phyloP scores from a whole-genome alignment of 2,329 filamentous ascomycete genomes.

The Herpotrichia juniperi region DNA sequence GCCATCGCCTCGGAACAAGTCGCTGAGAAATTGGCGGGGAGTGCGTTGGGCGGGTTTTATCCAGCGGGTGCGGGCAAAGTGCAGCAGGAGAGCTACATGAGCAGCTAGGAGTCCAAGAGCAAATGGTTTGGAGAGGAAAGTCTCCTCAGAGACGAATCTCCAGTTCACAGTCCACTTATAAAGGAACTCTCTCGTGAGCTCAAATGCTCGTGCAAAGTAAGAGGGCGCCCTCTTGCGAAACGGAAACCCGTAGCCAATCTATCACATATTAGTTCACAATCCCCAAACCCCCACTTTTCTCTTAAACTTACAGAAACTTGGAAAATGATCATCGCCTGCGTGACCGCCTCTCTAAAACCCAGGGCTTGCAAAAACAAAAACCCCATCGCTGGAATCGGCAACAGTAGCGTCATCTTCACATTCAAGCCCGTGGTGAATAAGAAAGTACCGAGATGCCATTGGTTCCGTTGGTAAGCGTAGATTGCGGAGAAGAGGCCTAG shows the following conservation, averaged over 20 bases:
- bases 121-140: constrained; percentile 76
- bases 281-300: neutral
- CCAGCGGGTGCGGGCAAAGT: constrained; percentile 75
- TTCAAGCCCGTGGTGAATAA: constrained; percentile 80
- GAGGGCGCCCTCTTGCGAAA: constrained; percentile 71
- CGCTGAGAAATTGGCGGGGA: constrained; percentile 59
- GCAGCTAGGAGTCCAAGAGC: constrained; percentile 68
- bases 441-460: constrained; percentile 75
- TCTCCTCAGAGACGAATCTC: constrained; percentile 87
- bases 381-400: constrained; percentile 81
- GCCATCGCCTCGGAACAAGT: constrained; percentile 54
- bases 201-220: constrained; percentile 85
- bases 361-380: constrained; percentile 75
- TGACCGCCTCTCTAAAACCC: constrained; percentile 69
- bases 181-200: constrained; percentile 87
- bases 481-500: constrained; percentile 85
- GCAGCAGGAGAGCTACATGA: constrained; percentile 69
- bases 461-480: constrained; percentile 73
- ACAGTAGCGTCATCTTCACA: constrained; percentile 92
- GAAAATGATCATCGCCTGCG: constrained; percentile 72
- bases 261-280: constrained; percentile 18
- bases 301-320: constrained; percentile 73
- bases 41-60: constrained; percentile 69
- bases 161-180: constrained; percentile 99
- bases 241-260: constrained; percentile 65